Percentiles rank a stretch among this genome's conserved stretches.
Conservation (phyloP, 2,329 filamentous ascomycete genomes). For the Dactylellina sp. region DNA sequence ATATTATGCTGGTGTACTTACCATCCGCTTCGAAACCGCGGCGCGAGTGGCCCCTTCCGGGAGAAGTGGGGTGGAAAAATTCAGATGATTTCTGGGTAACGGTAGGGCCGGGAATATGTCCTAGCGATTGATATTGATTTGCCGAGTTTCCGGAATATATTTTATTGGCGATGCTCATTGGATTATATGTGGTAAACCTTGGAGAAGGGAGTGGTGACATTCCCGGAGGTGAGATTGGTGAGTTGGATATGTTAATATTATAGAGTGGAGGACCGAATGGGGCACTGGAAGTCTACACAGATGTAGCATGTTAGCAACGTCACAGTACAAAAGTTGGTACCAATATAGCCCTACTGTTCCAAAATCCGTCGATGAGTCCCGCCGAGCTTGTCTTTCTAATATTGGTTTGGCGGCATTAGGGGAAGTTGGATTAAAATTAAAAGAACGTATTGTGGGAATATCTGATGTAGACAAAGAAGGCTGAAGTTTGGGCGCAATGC, state of each 20-base stretch:
- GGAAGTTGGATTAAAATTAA: constrained; percentile 67
- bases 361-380: constrained; percentile 58
- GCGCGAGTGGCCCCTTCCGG: constrained; percentile 55
- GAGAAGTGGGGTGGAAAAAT: constrained; percentile 45
- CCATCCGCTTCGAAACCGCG: constrained; percentile 44
- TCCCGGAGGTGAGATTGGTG: constrained; percentile 58
- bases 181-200: constrained; percentile 59
- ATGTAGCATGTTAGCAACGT: constrained; percentile 15
- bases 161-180: constrained; percentile 59
- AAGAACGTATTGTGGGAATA: constrained; percentile 83
- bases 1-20: neutral
- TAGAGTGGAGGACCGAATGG: constrained; percentile 60
- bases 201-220: constrained; percentile 60
- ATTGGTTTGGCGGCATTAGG: constrained; percentile 60
- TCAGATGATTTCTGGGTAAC: constrained; percentile 22
- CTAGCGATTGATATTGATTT: constrained; percentile 58
- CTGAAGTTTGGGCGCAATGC: constrained; percentile 74
- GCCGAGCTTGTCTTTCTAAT: constrained; percentile 57
- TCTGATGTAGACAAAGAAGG: constrained; percentile 92
- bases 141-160: constrained; percentile 57
- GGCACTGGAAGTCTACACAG: constrained; percentile 42
- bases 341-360: constrained; percentile 49
- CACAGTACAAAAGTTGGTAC: neutral
- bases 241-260: constrained; percentile 54
- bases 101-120: constrained; percentile 27